Percentiles rank a stretch among this genome's conserved stretches.
Conservation (phyloP, 257 asterid genomes). For the Catharanthus roseus region DNA sequence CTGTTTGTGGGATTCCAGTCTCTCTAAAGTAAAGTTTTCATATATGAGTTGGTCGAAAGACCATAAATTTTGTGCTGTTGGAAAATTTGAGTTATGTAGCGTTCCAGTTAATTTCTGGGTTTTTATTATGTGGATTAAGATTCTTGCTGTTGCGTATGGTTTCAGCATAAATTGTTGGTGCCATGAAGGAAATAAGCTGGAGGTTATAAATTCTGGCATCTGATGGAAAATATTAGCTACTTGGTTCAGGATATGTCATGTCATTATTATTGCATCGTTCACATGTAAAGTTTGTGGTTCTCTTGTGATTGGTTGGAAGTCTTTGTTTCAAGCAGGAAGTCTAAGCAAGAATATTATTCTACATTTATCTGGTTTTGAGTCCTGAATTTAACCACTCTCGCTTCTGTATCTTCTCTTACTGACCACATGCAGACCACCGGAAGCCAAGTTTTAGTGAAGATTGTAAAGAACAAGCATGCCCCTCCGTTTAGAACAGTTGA, state of each 20-base stretch:
- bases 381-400: neutral
- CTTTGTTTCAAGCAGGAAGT: neutral
- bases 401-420: neutral
- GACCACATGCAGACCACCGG: constrained; percentile 54
- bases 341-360: neutral
- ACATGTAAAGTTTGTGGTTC: constrained; percentile 1
- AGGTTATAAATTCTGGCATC: neutral
- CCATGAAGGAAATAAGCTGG: neutral
- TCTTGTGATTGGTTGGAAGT: neutral
- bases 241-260: neutral
- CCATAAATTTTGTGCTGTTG: neutral
- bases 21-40: neutral
- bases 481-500: constrained; percentile 79
- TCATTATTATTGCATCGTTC: neutral
- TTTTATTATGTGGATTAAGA: neutral
- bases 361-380: neutral
- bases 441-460: constrained; percentile 80
- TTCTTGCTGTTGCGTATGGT: neutral
- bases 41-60: neutral
- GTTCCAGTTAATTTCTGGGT: neutral
- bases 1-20: neutral
- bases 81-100: neutral
- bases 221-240: neutral
- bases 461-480: constrained; percentile 91
- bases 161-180: neutral